These are phyloP conservation scores for Tothia fuscella DNA, from an alignment of 2,329 filamentous ascomycete genomes.

Conservation along the genomic window DNA sequence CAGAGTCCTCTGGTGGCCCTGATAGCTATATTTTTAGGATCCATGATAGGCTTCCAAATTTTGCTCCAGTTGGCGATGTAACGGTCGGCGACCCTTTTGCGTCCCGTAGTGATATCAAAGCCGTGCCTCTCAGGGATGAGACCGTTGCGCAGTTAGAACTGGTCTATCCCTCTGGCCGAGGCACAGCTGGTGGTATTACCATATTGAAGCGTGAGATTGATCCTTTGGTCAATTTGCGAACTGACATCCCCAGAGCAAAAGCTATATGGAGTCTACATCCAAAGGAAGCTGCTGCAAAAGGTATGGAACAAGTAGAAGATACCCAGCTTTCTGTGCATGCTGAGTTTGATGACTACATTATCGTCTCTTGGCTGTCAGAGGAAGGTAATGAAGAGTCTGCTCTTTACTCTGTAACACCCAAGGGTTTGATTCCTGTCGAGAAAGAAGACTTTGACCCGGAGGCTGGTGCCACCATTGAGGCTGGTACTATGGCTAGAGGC, in stretches of 20 bases:
- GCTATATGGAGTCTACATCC: slow-evolving; percentile 72
- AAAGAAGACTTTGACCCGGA: slow-evolving; percentile 79
- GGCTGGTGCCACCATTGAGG: slow-evolving; percentile 75
- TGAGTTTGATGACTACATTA: slow-evolving; percentile 67
- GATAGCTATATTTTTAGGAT: slow-evolving; percentile 62
- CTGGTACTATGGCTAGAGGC: slow-evolving; percentile 69
- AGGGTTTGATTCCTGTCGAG: slow-evolving; percentile 35
- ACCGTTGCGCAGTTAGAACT: slow-evolving; percentile 29
- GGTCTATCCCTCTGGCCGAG: slow-evolving; percentile 48
- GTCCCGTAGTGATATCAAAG: slow-evolving; percentile 12
- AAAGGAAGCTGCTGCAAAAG: slow-evolving; percentile 18
- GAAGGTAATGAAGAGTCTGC: slow-evolving; percentile 63
- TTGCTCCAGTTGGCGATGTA: slow-evolving; percentile 68
- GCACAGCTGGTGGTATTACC: slow-evolving; percentile 57
- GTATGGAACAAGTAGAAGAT: too few relatives aligned
- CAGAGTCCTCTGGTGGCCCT: slow-evolving; percentile 32
- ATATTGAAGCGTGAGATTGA: slow-evolving; percentile 68
- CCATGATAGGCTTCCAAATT: slow-evolving; percentile 64
- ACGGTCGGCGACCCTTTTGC: slow-evolving; percentile 48
- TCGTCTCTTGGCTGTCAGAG: slow-evolving; percentile 59
- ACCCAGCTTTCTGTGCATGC: slow-evolving; percentile 35
- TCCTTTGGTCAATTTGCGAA: slow-evolving; percentile 56
- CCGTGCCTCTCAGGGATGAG: background rate
- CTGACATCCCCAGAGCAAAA: slow-evolving; percentile 60
- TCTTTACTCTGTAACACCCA: slow-evolving; percentile 35